Conservation (phyloP, 352 stramenopile genomes). For the Elongisporangium anandrum region DNA sequence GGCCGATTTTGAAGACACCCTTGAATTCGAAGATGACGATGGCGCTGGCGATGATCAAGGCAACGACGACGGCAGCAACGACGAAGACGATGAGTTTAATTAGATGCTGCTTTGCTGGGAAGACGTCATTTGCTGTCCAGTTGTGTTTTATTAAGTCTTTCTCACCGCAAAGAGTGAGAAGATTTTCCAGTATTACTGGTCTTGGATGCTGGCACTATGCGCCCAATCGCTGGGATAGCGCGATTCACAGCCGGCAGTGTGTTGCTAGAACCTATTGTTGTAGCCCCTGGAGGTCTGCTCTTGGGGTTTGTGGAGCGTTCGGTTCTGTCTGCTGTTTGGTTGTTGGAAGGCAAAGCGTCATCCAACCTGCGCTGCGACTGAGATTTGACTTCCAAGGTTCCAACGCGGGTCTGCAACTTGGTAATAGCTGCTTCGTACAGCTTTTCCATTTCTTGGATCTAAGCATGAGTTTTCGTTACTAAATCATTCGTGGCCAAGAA, state of each 20-base stretch:
- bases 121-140: conserved; percentile 6
- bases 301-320: conserved; percentile 11
- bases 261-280: conserved; percentile 10
- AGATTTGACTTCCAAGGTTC: conserved; percentile 44
- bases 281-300: not conserved
- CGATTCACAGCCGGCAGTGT: conserved; percentile 18
- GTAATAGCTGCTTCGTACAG: conserved; percentile 66
- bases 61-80: conserved; percentile 7
- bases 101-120: conserved; percentile 9
- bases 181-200: not conserved
- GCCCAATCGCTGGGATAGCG: conserved; percentile 50
- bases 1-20: conserved; percentile 22
- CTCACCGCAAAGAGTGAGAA: not conserved
- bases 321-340: conserved; percentile 14
- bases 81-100: conserved; percentile 21
- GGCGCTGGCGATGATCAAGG: conserved; percentile 8
- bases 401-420: conserved; percentile 66
- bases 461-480: not conserved
- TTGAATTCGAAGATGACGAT: conserved; percentile 9
- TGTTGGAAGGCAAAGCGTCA: conserved; percentile 5
- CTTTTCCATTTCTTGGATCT: conserved; percentile 74
- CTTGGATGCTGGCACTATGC: conserved; percentile 48
- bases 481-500: not conserved
- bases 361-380: conserved; percentile 18
- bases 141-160: conserved; percentile 1